Percentiles rank a stretch among this genome's conserved stretches.
These are phyloP conservation scores for Excoecaria agallocha DNA, from an alignment of 345 rosid genomes.

Conservation along the genomic window DNA sequence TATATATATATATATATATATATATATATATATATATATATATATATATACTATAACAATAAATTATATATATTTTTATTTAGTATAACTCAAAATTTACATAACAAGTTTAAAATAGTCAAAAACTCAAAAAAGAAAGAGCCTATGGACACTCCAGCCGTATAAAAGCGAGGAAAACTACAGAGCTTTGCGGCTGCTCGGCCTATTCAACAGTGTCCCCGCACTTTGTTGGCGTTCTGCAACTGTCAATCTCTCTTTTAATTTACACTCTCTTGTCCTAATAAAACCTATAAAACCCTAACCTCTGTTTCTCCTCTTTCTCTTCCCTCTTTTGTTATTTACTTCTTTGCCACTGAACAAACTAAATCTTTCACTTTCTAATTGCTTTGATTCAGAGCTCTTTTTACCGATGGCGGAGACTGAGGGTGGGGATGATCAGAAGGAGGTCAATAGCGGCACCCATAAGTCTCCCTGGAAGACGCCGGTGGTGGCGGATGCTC, in stretches of 20 bases:
- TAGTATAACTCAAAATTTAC: no score
- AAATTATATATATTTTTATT: no score
- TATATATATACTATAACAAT: no score
- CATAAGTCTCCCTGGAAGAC: conserved; percentile 85
- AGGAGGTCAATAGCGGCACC: conserved; percentile 27
- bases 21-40: no score
- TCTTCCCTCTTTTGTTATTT: not conserved
- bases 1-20: no score
- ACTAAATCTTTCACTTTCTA: not conserved
- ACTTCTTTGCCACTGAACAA: no score
- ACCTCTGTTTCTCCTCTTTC: not conserved
- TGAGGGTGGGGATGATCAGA: conserved; percentile 56
- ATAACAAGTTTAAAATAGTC: no score
- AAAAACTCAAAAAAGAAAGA: not conserved
- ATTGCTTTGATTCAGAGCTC: not conserved
- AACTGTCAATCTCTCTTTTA: not conserved
- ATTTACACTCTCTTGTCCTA: not conserved
- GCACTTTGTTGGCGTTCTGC: not conserved
- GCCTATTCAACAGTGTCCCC: not conserved
- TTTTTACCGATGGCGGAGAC: conserved; percentile 58
- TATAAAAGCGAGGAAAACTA: not conserved
- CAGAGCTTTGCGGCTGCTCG: conserved; percentile 4
- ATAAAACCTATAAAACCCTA: not conserved
- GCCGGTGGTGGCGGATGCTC: conserved; percentile 50
- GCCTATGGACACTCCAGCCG: not conserved